Evolutionary conservation across 495 filamentous ascomycete species (phyloP).

Genomic region (Neurospora sp.): DNA sequence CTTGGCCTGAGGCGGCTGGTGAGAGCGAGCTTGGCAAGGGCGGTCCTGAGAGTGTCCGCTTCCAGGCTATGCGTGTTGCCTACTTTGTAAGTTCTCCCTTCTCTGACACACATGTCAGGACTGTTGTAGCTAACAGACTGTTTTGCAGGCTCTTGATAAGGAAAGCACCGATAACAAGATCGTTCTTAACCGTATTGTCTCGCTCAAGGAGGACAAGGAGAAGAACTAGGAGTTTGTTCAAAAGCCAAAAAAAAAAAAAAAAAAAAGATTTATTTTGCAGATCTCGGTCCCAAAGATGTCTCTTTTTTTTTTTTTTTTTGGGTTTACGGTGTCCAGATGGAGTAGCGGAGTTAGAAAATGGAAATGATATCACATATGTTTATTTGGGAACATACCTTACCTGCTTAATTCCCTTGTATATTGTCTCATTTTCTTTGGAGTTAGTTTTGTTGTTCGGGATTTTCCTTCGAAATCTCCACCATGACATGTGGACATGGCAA

Average conservation of each 20-base stretch:
- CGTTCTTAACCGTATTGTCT: conserved; percentile 86
- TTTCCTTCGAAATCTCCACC: too few relatives aligned
- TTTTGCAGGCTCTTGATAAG: conserved; percentile 50
- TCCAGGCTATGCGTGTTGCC: conserved; percentile 85
- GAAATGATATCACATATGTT: neutral
- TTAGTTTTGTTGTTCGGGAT: too few relatives aligned
- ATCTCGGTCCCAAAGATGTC: too few relatives aligned
- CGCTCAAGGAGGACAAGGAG: conserved; percentile 78
- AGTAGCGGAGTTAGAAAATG: neutral
- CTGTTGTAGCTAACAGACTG: conserved; percentile 9
- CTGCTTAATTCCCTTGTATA: too few relatives aligned
- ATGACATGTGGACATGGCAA: too few relatives aligned
- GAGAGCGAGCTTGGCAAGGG: conserved; percentile 47
- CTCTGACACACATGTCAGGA: neutral
- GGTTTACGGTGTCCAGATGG: neutral
- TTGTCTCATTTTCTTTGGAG: too few relatives aligned
- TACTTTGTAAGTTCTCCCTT: conserved; percentile 52
- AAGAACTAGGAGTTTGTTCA: conserved; percentile 36
- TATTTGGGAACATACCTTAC: too few relatives aligned
- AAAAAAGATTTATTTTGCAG: too few relatives aligned
- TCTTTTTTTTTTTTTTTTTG: neutral
- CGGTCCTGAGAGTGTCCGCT: conserved; percentile 66
- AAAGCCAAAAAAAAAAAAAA: neutral
- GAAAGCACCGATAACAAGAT: conserved; percentile 69
- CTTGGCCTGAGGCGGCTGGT: conserved; percentile 72